Conservation (phyloP, 257 asterid genomes). For the Penstemon eatonii region DNA sequence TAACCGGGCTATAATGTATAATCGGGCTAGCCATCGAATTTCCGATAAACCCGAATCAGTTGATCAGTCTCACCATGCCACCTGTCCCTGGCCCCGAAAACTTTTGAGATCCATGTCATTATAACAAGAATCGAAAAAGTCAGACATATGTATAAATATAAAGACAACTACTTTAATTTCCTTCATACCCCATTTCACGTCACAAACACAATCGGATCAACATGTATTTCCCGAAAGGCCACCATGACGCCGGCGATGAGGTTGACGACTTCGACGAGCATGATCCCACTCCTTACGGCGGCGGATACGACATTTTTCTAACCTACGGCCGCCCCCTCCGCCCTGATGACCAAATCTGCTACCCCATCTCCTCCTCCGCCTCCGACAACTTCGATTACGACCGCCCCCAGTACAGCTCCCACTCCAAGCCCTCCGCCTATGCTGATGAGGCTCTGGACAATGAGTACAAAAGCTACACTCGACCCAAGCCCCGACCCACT, state of each 20-base stretch:
- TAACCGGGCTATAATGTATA: too few relatives aligned
- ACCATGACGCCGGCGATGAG: constrained; percentile 49
- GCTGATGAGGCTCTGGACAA: constrained; percentile 62
- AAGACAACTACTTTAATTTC: too few relatives aligned
- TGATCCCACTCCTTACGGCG: constrained; percentile 88
- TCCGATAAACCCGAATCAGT: too few relatives aligned
- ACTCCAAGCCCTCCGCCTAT: constrained; percentile 82
- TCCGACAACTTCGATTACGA: constrained; percentile 67
- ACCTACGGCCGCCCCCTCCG: constrained; percentile 80
- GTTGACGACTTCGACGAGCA: constrained; percentile 77
- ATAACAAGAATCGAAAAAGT: too few relatives aligned
- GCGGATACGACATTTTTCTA: constrained; percentile 72
- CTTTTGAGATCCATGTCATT: too few relatives aligned
- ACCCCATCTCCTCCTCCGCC: constrained; percentile 51
- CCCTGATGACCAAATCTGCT: constrained; percentile 77
- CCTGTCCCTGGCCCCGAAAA: too few relatives aligned
- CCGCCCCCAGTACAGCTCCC: constrained; percentile 74
- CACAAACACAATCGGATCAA: too few relatives aligned
- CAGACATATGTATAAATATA: too few relatives aligned
- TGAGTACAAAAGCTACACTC: constrained; percentile 76
- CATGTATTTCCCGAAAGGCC: constrained; percentile 64
- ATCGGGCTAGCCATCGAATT: too few relatives aligned
- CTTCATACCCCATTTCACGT: too few relatives aligned
- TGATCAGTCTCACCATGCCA: too few relatives aligned
- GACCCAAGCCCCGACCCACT: constrained; percentile 63